Percentiles rank a stretch among this genome's conserved stretches.
Conservation (phyloP, 2,329 filamentous ascomycete genomes). For the Rosellinia necatrix region DNA sequence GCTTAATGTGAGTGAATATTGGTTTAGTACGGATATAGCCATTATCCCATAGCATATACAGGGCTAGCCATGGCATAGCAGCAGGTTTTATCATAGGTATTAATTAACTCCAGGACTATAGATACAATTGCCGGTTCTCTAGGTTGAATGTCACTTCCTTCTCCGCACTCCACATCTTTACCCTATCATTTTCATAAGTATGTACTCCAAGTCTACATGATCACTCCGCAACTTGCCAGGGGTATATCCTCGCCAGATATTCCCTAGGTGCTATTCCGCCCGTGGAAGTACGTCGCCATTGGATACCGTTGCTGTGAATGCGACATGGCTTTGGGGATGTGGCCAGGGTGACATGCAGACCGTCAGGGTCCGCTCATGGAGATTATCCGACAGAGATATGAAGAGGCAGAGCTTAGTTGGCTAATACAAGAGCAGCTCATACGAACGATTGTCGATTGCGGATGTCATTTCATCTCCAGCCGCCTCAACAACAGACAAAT, state of each 20-base stretch:
- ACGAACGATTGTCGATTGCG: background rate
- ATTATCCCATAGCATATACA: slow-evolving; percentile 4
- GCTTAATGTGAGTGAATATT: background rate
- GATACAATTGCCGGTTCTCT: slow-evolving; percentile 20
- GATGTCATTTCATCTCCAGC: background rate
- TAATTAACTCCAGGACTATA: slow-evolving; percentile 1
- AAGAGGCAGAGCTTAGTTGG: background rate
- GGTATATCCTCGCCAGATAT: background rate
- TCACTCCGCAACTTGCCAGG: background rate
- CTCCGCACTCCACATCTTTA: slow-evolving; percentile 14
- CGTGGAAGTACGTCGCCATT: background rate
- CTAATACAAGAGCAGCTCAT: slow-evolving; percentile 3
- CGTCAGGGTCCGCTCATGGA: background rate
- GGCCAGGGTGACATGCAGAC: background rate
- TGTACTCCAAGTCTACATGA: slow-evolving; percentile 10
- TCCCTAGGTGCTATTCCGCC: background rate
- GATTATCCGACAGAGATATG: slow-evolving; percentile 8
- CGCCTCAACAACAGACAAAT: background rate
- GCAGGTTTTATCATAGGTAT: background rate
- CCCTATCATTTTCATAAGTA: background rate
- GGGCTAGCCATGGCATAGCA: background rate
- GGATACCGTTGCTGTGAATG: background rate
- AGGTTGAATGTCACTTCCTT: background rate
- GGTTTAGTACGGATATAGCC: background rate
- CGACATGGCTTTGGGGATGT: background rate